Percentiles rank a stretch among this genome's conserved stretches.
phyloP scores from a whole-genome alignment of 805 yeast genomes.

The Hemisphaericaspora nanyangensis region DNA sequence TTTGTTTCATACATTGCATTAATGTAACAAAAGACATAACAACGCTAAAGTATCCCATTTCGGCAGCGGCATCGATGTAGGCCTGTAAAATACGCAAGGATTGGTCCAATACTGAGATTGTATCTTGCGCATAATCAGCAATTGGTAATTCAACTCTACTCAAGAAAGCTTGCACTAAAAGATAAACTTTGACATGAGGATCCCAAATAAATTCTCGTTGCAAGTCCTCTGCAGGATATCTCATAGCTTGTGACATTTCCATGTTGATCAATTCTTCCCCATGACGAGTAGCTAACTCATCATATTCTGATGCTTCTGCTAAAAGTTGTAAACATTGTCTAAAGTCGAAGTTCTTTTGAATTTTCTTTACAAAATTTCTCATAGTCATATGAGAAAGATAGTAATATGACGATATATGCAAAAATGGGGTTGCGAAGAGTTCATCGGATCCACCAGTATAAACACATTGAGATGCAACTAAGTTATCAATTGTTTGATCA shows the following conservation, averaged over 20 bases:
- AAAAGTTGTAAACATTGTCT: slow-evolving; percentile 59
- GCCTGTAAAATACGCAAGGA: slow-evolving; percentile 93
- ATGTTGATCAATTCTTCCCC: slow-evolving; percentile 85
- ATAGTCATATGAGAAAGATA: slow-evolving; percentile 90
- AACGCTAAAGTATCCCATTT: slow-evolving; percentile 65
- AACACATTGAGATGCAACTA: slow-evolving; percentile 73
- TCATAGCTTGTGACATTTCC: slow-evolving; percentile 73
- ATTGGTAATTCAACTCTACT: slow-evolving; percentile 77
- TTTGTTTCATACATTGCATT: slow-evolving; percentile 88
- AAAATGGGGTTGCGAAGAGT: slow-evolving; percentile 69
- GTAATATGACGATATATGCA: slow-evolving; percentile 85
- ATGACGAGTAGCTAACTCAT: slow-evolving; percentile 85
- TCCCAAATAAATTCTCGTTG: slow-evolving; percentile 73
- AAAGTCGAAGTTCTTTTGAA: slow-evolving; percentile 45
- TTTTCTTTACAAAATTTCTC: slow-evolving; percentile 57
- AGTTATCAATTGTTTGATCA: slow-evolving; percentile 62
- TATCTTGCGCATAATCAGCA: slow-evolving; percentile 93
- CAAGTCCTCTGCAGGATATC: slow-evolving; percentile 57
- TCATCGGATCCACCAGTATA: slow-evolving; percentile 42
- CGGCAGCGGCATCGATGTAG: slow-evolving; percentile 83
- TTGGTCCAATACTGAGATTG: slow-evolving; percentile 89
- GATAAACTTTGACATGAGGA: slow-evolving; percentile 76
- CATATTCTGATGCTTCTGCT: slow-evolving; percentile 72
- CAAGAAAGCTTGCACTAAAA: slow-evolving; percentile 71
- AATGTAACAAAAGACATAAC: slow-evolving; percentile 59